phyloP scores from a whole-genome alignment of 2,329 filamentous ascomycete species.

The Nemania sp. region DNA sequence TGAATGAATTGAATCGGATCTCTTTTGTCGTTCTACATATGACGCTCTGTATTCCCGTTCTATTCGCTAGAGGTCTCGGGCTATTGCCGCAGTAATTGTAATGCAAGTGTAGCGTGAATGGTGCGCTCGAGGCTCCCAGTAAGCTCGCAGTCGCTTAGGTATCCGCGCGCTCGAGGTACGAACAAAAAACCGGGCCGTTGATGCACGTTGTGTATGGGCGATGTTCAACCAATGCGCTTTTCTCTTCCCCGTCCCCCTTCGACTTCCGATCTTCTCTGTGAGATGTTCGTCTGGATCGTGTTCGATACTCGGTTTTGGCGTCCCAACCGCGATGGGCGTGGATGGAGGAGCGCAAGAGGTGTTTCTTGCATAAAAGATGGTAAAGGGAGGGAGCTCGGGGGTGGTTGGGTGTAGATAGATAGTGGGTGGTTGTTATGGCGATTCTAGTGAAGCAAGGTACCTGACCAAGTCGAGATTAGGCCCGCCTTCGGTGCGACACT shows the following conservation, averaged over 20 bases:
- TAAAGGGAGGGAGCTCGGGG: conserved; percentile 26
- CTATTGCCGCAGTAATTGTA: neutral
- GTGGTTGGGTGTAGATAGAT: conserved; percentile 35
- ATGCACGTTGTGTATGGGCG: conserved; percentile 17
- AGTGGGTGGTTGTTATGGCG: conserved; percentile 44
- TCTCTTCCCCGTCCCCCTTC: conserved; percentile 33
- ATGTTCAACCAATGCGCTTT: conserved; percentile 1
- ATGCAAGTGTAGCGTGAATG: conserved; percentile 16
- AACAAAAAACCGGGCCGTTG: conserved; percentile 25
- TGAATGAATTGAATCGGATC: conserved; percentile 13
- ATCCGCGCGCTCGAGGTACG: conserved; percentile 18
- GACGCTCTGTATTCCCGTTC: conserved; percentile 2
- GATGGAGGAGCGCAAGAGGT: conserved; percentile 17
- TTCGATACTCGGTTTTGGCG: conserved; percentile 23
- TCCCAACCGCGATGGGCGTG: conserved; percentile 24
- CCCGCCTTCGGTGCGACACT: conserved; percentile 32
- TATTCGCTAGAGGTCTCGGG: neutral
- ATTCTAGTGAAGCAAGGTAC: conserved; percentile 37
- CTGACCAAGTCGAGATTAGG: conserved; percentile 34
- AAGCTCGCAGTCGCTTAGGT: conserved; percentile 19
- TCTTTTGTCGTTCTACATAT: conserved; percentile 17
- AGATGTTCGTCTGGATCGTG: conserved; percentile 20
- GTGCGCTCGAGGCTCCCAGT: conserved; percentile 17
- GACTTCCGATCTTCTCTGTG: conserved; percentile 12
- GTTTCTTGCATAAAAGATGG: conserved; percentile 24